A percentile compares a stretch with the other conserved stretches of the same genome.
Evolutionary conservation across 495 filamentous ascomycete species (phyloP).

Genomic region (Usnea hakonensis): DNA sequence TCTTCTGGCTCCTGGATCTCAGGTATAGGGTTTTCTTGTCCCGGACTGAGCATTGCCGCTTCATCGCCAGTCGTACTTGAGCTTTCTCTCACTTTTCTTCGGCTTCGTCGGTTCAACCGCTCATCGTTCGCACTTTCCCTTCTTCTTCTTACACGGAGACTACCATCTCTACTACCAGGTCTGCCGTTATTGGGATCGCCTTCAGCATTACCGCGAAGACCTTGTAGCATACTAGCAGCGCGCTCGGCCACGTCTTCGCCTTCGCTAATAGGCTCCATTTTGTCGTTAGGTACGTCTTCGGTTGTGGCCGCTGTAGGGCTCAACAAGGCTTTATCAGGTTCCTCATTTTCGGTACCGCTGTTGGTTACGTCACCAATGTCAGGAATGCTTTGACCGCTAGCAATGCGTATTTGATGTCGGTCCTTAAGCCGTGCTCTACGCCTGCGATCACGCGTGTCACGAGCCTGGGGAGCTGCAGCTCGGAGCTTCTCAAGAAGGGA

Average conservation of each 20-base stretch:
- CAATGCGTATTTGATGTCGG: conserved; percentile 83
- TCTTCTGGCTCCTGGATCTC: conserved; percentile 27
- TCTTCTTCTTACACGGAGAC: conserved; percentile 48
- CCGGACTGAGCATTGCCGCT: conserved; percentile 23
- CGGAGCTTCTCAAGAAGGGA: conserved; percentile 91
- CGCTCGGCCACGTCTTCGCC: conserved; percentile 75
- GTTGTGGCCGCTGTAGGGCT: conserved; percentile 27
- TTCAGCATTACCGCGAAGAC: conserved; percentile 51
- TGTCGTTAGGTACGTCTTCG: conserved; percentile 22
- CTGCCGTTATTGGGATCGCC: conserved; percentile 50
- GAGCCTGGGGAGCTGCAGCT: conserved; percentile 80
- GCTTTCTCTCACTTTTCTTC: conserved; percentile 39
- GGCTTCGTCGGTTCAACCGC: conserved; percentile 44
- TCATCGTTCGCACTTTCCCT: conserved; percentile 67
- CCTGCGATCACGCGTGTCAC: conserved; percentile 79
- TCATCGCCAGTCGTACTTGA: conserved; percentile 42
- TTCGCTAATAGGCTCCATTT: conserved; percentile 43
- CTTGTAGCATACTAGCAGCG: conserved; percentile 73
- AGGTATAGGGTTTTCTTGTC: conserved; percentile 18
- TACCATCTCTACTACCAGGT: conserved; percentile 35
- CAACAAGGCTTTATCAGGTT: conserved; percentile 20
- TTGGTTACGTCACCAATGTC: conserved; percentile 42
- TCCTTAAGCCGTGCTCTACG: conserved; percentile 83
- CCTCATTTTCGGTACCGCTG: conserved; percentile 23
- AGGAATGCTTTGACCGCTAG: conserved; percentile 76